Percentiles rank a stretch among this genome's conserved stretches.
phyloP scores from a whole-genome alignment of 2,329 filamentous ascomycete species.

The Cercospora citrullina region DNA sequence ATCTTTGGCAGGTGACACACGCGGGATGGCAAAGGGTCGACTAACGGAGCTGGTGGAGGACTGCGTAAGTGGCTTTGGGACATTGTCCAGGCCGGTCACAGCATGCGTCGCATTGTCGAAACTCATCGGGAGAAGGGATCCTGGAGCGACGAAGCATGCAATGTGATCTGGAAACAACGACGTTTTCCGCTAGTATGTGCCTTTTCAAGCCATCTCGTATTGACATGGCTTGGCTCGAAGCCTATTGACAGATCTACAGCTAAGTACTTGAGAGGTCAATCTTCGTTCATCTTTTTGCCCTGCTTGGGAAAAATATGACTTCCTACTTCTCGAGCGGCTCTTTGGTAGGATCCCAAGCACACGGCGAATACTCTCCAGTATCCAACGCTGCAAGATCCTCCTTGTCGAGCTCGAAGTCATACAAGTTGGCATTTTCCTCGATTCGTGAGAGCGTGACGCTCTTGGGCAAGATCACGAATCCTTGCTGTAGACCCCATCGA shows the following conservation, averaged over 20 bases:
- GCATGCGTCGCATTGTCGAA: neutral
- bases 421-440: conserved; percentile 60
- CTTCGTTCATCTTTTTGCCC: neutral
- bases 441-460: conserved; percentile 52
- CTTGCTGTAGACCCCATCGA: conserved; percentile 63
- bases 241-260: neutral
- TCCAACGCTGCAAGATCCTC: conserved; percentile 60
- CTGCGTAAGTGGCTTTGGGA: conserved; percentile 8
- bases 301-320: too few species aligned
- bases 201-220: conserved; percentile 2
- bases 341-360: conserved; percentile 59
- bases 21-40: neutral
- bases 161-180: neutral
- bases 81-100: neutral
- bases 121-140: neutral
- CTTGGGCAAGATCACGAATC: conserved; percentile 63
- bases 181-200: neutral
- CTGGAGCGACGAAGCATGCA: neutral
- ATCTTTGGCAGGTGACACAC: neutral
- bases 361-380: conserved; percentile 57
- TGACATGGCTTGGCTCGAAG: conserved; percentile 4
- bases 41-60: neutral
- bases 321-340: conserved; percentile 26
- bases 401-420: conserved; percentile 59
- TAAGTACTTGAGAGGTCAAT: neutral